Evolutionary conservation across 2,329 filamentous ascomycete species (phyloP).

Genomic region (Onygenales sp.): DNA sequence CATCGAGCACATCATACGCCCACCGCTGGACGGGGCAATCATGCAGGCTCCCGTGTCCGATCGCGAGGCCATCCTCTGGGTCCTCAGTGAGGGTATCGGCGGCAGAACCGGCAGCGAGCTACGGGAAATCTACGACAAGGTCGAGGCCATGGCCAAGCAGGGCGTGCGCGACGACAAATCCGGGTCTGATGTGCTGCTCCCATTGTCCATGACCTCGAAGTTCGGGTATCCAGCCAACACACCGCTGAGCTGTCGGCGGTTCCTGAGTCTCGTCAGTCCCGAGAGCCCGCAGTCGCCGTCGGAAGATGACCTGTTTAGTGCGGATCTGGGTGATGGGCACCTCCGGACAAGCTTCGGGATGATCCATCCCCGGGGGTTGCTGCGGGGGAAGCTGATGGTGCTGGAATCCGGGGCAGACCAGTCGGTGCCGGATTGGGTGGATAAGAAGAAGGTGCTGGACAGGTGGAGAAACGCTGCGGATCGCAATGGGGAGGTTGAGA

Average conservation of each 20-base stretch:
- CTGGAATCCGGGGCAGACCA: slow-evolving; percentile 39
- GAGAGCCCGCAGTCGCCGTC: slow-evolving; percentile 48
- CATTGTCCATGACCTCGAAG: slow-evolving; percentile 22
- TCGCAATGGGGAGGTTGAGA: slow-evolving; percentile 19
- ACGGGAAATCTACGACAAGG: slow-evolving; percentile 22
- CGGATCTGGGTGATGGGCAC: slow-evolving; percentile 55
- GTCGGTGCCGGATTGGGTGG: slow-evolving; percentile 32
- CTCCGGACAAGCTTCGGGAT: slow-evolving; percentile 55
- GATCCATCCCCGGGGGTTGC: slow-evolving; percentile 25
- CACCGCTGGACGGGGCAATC: slow-evolving; percentile 61
- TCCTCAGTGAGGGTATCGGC: slow-evolving; percentile 11
- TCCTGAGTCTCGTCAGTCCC: slow-evolving; percentile 46
- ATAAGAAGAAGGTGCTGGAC: slow-evolving; percentile 34
- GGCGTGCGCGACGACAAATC: slow-evolving; percentile 3
- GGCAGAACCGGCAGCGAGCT: slow-evolving; percentile 7
- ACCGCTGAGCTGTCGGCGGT: slow-evolving; percentile 48
- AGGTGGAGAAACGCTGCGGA: slow-evolving; percentile 35
- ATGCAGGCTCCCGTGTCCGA: slow-evolving; percentile 74
- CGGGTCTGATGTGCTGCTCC: slow-evolving; percentile 21
- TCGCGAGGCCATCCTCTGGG: slow-evolving; percentile 47
- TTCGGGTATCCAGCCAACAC: slow-evolving; percentile 25
- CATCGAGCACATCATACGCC: slow-evolving; percentile 31
- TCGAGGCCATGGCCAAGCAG: slow-evolving; percentile 23
- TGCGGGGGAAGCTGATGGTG: slow-evolving; percentile 31
- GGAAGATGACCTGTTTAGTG: slow-evolving; percentile 80